Evolutionary conservation across 352 stramenopile species (phyloP), one percentile per base, ranked within the genome.

Genomic region (Pythium folliculosum): DNA sequence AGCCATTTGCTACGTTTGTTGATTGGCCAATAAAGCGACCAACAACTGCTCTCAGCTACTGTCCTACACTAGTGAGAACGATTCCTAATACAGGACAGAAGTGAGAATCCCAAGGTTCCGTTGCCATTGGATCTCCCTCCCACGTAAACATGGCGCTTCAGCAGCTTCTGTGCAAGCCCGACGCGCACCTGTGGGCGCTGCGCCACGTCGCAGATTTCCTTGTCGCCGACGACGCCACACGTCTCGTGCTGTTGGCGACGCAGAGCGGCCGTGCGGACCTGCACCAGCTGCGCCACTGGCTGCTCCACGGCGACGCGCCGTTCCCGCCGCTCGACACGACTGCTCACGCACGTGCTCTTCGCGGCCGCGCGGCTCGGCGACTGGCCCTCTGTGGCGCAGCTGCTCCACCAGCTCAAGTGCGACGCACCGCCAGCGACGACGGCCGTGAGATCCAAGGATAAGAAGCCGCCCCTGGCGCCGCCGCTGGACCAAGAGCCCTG

Each of bases 281-380:
- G 22, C 10, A 10, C 9, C 22, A 22, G 4, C 48, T 53, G 22
- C 48, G 32, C 48, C 48, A 53, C 22, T 53, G 48, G 22, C 48
- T 53, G 22, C 22, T 53, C 22, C 48, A 53, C 22, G 48, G 48
- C 12, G 48, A 53, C 22, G 48, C 48, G 48, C 48, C 48, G 48
- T 30, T 53, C 22, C 48, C 48, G 21, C 47, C 21, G 47, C 47
- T 53, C 21, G 8, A n/a, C 40, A 35, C 21, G 45, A 52, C 21
- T n/a, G n/a, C n/a, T n/a, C 12, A 50, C 44, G n/a, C 1, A 19
- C 21, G 21, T 53, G 47, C 47, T 53, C 13, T 30, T 53, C 21
- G 22, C 10, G 21, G 47, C 47, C 25, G 47, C 22, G 1, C 21
- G 21, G 5, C 47, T 53, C 17, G 47, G 47, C 21, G 2, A 35